phyloP scores from a whole-genome alignment of 768 basidiomycete species.

The Krasilnikovozyma curviuscula region DNA sequence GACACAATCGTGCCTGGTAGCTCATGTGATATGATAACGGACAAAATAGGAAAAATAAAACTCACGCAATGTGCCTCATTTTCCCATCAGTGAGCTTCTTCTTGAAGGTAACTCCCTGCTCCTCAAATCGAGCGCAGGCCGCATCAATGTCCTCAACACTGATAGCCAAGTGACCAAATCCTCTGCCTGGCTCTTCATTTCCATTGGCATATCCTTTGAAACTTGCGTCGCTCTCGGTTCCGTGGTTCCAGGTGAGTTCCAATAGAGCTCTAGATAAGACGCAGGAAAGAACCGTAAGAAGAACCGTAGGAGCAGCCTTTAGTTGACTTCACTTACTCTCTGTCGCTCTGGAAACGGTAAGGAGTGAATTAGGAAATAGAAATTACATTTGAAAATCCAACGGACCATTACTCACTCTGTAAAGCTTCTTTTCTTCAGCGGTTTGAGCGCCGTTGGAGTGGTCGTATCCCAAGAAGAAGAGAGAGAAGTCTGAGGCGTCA shows the following conservation, averaged over 20 bases:
- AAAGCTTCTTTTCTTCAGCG: conserved; percentile 33
- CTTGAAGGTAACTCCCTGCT: conserved; percentile 62
- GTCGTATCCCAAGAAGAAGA: conserved; percentile 74
- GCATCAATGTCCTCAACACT: conserved; percentile 55
- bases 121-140: conserved; percentile 67
- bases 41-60: too few relatives aligned
- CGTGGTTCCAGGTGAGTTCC: conserved; percentile 76
- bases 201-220: conserved; percentile 73
- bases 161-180: conserved; percentile 70
- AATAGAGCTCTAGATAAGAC: conserved; percentile 52
- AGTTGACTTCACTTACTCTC: conserved; percentile 1
- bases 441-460: conserved; percentile 35
- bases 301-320: conserved; percentile 1
- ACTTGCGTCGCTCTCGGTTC: conserved; percentile 56
- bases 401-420: too few relatives aligned
- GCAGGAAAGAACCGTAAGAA: too few relatives aligned
- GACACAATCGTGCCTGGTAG: too few relatives aligned
- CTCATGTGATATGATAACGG: too few relatives aligned
- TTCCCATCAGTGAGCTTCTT: conserved; percentile 68
- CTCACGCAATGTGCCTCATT: conserved; percentile 33
- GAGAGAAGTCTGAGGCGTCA: conserved; percentile 26
- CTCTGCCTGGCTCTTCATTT: conserved; percentile 59
- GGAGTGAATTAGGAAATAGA: background rate
- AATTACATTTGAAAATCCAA: too few relatives aligned
- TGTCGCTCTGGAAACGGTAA: background rate